Evolutionary conservation across 495 filamentous ascomycete species (phyloP), one percentile per base, ranked within the genome.

Genomic region (Glarea lozoyensis): DNA sequence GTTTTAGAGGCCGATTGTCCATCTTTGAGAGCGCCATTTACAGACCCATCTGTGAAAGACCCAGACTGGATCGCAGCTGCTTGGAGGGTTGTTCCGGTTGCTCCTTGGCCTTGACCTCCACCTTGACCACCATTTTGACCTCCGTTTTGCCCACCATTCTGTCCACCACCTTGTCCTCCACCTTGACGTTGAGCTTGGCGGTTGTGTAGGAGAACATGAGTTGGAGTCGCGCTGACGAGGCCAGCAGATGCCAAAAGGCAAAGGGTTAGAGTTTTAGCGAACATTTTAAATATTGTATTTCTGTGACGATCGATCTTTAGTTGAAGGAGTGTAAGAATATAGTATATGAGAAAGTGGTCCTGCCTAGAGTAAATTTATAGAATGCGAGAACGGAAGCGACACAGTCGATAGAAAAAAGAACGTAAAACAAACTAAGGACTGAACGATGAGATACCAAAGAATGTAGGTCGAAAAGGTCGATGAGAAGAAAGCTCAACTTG

Each of bases 381-480:
- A 32, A 34, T 32, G 43, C 20, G 25, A 40, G 41, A 49, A 45
- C 15, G 31, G 44, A 43, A 21, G 30, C 48, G 52, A 54, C 50
- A 36, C 50, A 54, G 50, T 54, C 50, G 50, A 38, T 39, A 19
- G 46, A 43, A 52, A 50, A 55, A 30, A 48, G 30, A 42, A 32
- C 18, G n/a, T 29, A 39, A 36, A 36, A 41, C 25, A 34, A 37
- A 48, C 45, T 38, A 50, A n/a, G n/a, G n/a, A n/a, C n/a, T n/a
- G 25, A 29, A 29, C 25, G 25, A 29, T n/a, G n/a, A 29, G 25
- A 29, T 29, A 29, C 25, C 25, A 29, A 55, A 42, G 52, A 55
- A 55, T 36, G 52, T 51, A 48, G 37, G 15, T 51, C 52, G 48
- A 55, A 38, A 48, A 45, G 12, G 37, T 50, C 48, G 52, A 55